Conservation (phyloP, 1,139 yeast genomes). For the Saccharomyces hybrid region DNA sequence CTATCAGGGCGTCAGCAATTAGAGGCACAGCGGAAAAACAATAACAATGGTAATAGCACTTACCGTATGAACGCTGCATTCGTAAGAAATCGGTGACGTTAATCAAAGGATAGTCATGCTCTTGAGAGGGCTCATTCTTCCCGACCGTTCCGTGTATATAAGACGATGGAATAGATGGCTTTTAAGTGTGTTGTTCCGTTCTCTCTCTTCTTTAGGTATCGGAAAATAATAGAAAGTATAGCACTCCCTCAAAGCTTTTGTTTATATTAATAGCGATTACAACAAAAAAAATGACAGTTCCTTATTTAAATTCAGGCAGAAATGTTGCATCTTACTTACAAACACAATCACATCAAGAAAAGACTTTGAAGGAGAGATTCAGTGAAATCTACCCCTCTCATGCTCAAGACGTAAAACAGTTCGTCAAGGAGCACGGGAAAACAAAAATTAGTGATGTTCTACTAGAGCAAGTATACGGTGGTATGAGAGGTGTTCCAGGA, state of each 20-base stretch:
- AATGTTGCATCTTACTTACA: conserved; percentile 1
- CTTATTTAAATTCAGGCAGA: neutral
- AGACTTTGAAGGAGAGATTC: conserved; percentile 85
- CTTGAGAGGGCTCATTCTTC: neutral
- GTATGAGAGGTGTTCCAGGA: conserved; percentile 98
- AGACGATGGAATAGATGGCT: neutral
- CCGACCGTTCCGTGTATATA: neutral
- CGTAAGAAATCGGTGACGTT: neutral
- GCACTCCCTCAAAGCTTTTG: neutral
- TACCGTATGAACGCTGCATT: neutral
- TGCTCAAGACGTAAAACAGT: conserved; percentile 84
- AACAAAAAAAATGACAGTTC: neutral
- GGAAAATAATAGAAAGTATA: neutral
- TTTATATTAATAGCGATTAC: neutral
- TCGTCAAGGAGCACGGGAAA: conserved; percentile 82
- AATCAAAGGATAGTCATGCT: neutral
- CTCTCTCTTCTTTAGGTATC: neutral
- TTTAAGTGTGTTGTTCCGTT: neutral
- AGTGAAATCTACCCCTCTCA: conserved; percentile 87
- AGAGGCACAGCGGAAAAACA: conserved; percentile 1
- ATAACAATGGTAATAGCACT: neutral
- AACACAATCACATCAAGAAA: conserved; percentile 24
- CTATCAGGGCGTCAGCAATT: conserved; percentile 1
- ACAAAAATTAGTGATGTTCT: conserved; percentile 89
- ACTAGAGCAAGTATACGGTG: conserved; percentile 97